Evolutionary conservation across 345 rosid genomes (phyloP), one percentile per base, ranked within the genome.

Genomic region (Linum usitatissimum): DNA sequence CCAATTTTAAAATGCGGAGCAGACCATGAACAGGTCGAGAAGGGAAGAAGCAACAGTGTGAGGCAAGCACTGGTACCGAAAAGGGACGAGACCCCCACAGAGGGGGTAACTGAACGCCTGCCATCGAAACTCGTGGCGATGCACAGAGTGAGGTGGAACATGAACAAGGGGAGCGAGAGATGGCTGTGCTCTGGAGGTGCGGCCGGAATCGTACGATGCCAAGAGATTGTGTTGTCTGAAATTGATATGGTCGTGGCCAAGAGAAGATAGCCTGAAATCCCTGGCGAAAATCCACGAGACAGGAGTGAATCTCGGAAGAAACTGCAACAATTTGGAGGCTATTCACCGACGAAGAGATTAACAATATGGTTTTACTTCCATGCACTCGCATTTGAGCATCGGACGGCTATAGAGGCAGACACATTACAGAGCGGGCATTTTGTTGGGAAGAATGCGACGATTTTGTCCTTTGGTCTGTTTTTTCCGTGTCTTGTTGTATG

Each of bases 131-230:
- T 79, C 30, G 79, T 86, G 34, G 86, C 89, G 0, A 77, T 90
- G 77, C 89, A 90, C 67, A 71, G 80, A 36, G 85, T 83, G 64
- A 78, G 91, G 76, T 84, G 97, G 99, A 94, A 86, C 34, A 73
- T 83, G 87, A 94, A 94, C 78, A 75, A 76, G 63, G 97, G 92
- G 23, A 79, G 95, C 36, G 95, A 86, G 80, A 84, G 90, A 71
- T 94, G 96, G 96, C 38, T 88, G 57, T 83, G 89, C 66, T 83
- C 70, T 0, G 99, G 99, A 9, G 97, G 97, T 80, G 96, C 91
- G 0, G 94, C 94, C 0, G 94, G 97, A 49, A 78, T 93, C 42
- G 77, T 90, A 38, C 76, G 91, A 62, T 93, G 96, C 71, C 95
- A 83, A 70, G 82, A 86, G 76, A 78, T 88, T 55, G 49, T 45